Evolutionary conservation across 2,329 filamentous ascomycete genomes (phyloP), one percentile per base, ranked within the genome.

Genomic region (Knoxdaviesia capensis): DNA sequence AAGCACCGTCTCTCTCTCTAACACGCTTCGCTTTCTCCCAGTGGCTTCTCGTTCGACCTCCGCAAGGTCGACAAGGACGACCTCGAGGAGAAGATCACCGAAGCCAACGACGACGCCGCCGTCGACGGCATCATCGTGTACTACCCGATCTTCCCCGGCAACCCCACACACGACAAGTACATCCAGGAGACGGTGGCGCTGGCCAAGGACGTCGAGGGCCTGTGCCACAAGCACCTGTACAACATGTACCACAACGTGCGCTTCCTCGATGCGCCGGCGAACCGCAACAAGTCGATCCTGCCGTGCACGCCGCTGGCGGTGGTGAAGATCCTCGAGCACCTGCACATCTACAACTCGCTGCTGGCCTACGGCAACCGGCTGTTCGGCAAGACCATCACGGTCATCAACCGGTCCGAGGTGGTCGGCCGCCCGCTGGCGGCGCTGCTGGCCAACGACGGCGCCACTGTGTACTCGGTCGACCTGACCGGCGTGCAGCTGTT

Each of bases 191-290:
- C 92, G 3, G 86, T 94, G 44, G 77, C 84, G 44, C 71, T 94
- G 37, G 64, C 72, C 59, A 96, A 98, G 62, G 90, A 98, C 54
- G 88, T 98, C 49, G 90, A 98, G 61, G 90, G 90, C 34, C 74
- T 98, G 45, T 85, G 80, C 52, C 88, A 94, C 61, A 79, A 78
- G 56, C 87, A 96, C 63, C 80, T 96, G 55, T 87, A 88, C 73
- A 98, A 98, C 71, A 94, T 98, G 87, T 98, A 96, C 64, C 83
- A 94, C 67, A 98, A 98, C 64, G 75, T 93, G 53, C 84, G 90
- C 49, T 96, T 87, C 65, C 69, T 98, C 44, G 90, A 98, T 60
- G 66, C 77, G 29, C 79, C 80, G 5, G 60, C 68, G 37, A 82
- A 85, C 58, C 68, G 66, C 45, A 82, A 84, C 59, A 96, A 98